Percentiles rank a stretch among this genome's conserved stretches.
Conservation (phyloP, 805 yeast genomes). For the Nakazawaea peltata region DNA sequence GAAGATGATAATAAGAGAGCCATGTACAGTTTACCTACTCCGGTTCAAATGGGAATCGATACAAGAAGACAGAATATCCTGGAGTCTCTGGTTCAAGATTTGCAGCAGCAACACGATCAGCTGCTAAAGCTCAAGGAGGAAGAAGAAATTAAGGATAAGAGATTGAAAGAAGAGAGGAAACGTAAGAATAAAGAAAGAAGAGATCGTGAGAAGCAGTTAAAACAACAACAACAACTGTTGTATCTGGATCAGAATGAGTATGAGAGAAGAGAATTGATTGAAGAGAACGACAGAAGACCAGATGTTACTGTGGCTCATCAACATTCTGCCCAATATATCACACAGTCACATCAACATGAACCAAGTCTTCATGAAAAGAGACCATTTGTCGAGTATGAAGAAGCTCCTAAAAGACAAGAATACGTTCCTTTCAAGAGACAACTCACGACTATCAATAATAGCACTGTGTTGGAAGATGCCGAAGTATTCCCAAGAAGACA, state of each 20-base stretch:
- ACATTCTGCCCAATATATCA: neutral
- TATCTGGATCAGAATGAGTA: conserved; percentile 8
- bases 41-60: conserved; percentile 15
- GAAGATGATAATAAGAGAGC: conserved; percentile 4
- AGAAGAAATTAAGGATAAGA: conserved; percentile 1
- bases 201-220: conserved; percentile 16
- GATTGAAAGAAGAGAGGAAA: conserved; percentile 9
- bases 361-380: neutral
- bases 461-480: conserved; percentile 31
- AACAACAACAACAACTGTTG: conserved; percentile 7
- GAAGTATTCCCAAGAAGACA: conserved; percentile 33
- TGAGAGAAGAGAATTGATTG: conserved; percentile 3
- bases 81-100: neutral
- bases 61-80: conserved; percentile 13
- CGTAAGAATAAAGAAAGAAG: conserved; percentile 13
- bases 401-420: neutral
- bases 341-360: conserved; percentile 9
- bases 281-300: conserved; percentile 5
- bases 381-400: conserved; percentile 1
- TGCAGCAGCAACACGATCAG: neutral
- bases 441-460: conserved; percentile 23
- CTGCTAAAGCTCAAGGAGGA: neutral
- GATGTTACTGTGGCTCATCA: neutral
- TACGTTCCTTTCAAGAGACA: conserved; percentile 8
- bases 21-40: conserved; percentile 13